Evolutionary conservation across 306 rosid genomes (phyloP).

Genomic region (Albizia julibrissin): DNA sequence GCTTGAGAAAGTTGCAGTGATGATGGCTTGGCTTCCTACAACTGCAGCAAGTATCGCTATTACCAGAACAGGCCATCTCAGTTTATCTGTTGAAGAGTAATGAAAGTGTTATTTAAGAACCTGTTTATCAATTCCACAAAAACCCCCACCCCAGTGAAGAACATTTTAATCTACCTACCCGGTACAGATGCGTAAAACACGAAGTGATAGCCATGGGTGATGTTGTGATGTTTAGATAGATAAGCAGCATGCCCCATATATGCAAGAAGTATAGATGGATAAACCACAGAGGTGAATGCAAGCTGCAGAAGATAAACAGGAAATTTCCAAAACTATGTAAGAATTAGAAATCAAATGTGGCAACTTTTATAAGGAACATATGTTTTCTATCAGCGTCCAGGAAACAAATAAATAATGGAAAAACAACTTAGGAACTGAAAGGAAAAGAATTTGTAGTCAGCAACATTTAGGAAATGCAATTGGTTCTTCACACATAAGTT

Average conservation of each 20-base stretch:
- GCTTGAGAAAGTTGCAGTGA: conserved; percentile 92
- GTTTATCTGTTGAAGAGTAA: conserved; percentile 51
- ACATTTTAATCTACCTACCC: conserved; percentile 50
- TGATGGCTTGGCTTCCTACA: conserved; percentile 97
- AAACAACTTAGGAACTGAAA: background rate
- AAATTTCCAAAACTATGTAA: conserved; percentile 1
- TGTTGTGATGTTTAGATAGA: conserved; percentile 62
- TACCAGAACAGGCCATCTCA: conserved; percentile 93
- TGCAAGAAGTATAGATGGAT: conserved; percentile 89
- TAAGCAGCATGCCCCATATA: conserved; percentile 99
- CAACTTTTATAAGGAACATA: background rate
- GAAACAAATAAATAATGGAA: background rate
- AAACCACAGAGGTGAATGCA: conserved; percentile 93
- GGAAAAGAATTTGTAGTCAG: background rate
- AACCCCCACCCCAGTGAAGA: conserved; percentile 32
- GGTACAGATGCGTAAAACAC: conserved; percentile 96
- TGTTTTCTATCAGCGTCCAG: background rate
- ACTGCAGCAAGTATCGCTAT: conserved; percentile 92
- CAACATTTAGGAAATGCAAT: background rate
- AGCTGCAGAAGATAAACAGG: conserved; percentile 62
- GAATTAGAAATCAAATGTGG: background rate
- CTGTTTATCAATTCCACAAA: conserved; percentile 7
- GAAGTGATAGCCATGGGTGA: conserved; percentile 33
- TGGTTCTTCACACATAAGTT: background rate
- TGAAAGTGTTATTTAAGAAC: conserved; percentile 38